These are phyloP conservation scores for Magnusiomyces paraingens DNA, from an alignment of 1,139 yeast species.

Conservation along the genomic window DNA sequence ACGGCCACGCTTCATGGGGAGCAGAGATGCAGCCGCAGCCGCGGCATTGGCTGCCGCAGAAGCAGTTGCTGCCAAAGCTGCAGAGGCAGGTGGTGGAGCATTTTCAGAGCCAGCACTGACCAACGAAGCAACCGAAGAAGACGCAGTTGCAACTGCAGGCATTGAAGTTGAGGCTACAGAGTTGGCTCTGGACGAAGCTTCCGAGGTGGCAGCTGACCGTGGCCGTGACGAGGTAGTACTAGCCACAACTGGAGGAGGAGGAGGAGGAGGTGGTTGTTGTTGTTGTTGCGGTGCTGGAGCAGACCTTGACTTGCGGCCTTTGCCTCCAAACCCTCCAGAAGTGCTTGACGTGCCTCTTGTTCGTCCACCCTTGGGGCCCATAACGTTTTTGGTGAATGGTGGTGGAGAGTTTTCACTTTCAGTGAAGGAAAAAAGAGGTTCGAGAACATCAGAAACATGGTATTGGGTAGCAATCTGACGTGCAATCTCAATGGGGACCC, in stretches of 20 bases:
- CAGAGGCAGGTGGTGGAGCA: neutral
- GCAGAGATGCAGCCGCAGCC: neutral
- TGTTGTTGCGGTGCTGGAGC: no score
- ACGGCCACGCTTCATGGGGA: slow-evolving; percentile 14
- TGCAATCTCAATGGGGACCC: slow-evolving; percentile 76
- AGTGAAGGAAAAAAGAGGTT: slow-evolving; percentile 53
- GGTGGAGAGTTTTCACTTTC: slow-evolving; percentile 34
- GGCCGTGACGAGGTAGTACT: neutral
- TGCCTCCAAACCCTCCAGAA: slow-evolving; percentile 1
- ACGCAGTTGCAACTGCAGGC: neutral
- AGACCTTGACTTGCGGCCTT: slow-evolving; percentile 8
- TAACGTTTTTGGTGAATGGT: slow-evolving; percentile 31
- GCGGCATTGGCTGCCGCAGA: slow-evolving; percentile 6
- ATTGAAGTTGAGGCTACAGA: neutral
- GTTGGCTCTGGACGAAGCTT: neutral
- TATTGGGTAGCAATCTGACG: slow-evolving; percentile 57
- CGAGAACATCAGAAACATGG: slow-evolving; percentile 58
- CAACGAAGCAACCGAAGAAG: neutral
- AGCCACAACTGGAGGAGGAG: no score
- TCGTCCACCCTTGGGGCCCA: slow-evolving; percentile 15
- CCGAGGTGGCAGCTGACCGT: neutral
- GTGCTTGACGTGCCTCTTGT: slow-evolving; percentile 7
- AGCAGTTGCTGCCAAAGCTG: slow-evolving; percentile 4
- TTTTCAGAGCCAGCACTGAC: no score
- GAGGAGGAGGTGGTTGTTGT: no score